These are phyloP conservation scores for Przewalskia tangutica DNA, from an alignment of 257 asterid species.

Conservation along the genomic window DNA sequence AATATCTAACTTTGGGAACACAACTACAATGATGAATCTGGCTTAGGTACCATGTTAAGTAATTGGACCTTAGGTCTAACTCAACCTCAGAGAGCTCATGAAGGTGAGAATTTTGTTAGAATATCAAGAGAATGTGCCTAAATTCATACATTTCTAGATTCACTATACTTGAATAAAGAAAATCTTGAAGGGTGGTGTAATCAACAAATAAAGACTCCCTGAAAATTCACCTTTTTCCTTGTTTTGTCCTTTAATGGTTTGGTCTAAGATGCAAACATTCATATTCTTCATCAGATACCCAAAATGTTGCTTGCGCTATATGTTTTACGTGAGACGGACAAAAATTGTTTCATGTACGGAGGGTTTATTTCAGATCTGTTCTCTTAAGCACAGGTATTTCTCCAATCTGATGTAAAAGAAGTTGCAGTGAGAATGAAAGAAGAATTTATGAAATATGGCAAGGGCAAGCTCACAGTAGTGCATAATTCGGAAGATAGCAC, in stretches of 20 bases:
- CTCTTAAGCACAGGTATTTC: constrained; percentile 49
- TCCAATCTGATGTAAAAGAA: constrained; percentile 83
- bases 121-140: neutral
- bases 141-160: neutral
- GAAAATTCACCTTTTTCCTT: neutral
- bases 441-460: constrained; percentile 49
- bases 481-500: constrained; percentile 11
- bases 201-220: neutral
- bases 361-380: neutral
- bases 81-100: neutral
- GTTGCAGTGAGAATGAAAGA: constrained; percentile 67
- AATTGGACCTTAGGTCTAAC: neutral
- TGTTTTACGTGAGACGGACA: neutral
- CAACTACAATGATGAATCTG: neutral
- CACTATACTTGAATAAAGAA: neutral
- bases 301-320: neutral
- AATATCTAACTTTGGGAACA: neutral
- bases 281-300: neutral
- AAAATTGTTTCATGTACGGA: neutral
- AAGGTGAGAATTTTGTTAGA: neutral
- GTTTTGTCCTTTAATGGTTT: neutral
- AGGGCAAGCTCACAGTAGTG: constrained; percentile 45
- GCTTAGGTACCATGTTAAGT: neutral
- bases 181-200: neutral
- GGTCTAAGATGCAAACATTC: neutral